Percentiles rank a stretch among this genome's conserved stretches.
These are phyloP conservation scores for Boletus pseudo-olivaceus DNA, from an alignment of 768 basidiomycete species.

Conservation along the genomic window DNA sequence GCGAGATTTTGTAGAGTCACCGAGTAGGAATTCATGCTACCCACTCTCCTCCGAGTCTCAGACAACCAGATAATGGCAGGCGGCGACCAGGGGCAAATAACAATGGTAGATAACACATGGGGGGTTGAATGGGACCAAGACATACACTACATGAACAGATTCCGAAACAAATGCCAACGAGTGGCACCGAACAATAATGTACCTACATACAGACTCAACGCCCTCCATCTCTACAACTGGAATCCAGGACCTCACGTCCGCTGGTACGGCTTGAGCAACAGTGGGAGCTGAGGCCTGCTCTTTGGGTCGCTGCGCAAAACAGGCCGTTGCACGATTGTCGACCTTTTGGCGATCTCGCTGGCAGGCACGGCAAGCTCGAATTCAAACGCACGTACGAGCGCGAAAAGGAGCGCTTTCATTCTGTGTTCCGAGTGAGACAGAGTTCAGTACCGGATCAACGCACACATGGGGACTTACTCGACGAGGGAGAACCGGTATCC, in stretches of 20 bases:
- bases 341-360: background rate
- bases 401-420: constrained; percentile 7
- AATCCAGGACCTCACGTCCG: background rate
- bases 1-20: no score
- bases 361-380: constrained; percentile 7
- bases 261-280: constrained; percentile 7
- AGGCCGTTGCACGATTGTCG: background rate
- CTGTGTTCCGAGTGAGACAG: background rate
- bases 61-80: no score
- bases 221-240: background rate
- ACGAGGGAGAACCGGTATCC: constrained; percentile 63
- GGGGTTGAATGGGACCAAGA: no score
- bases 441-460: background rate
- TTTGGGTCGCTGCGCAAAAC: constrained; percentile 3
- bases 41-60: no score
- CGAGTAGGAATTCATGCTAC: no score
- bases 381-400: constrained; percentile 10
- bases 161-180: no score
- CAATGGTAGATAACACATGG: no score
- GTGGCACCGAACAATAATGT: background rate
- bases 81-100: no score
- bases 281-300: constrained; percentile 4
- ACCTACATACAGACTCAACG: background rate
- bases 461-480: constrained; percentile 40
- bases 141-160: background rate